Percentiles rank a stretch among this genome's conserved stretches.
Conservation (phyloP, 2,329 filamentous ascomycete species). For the Hymenoscyphus scutula region DNA sequence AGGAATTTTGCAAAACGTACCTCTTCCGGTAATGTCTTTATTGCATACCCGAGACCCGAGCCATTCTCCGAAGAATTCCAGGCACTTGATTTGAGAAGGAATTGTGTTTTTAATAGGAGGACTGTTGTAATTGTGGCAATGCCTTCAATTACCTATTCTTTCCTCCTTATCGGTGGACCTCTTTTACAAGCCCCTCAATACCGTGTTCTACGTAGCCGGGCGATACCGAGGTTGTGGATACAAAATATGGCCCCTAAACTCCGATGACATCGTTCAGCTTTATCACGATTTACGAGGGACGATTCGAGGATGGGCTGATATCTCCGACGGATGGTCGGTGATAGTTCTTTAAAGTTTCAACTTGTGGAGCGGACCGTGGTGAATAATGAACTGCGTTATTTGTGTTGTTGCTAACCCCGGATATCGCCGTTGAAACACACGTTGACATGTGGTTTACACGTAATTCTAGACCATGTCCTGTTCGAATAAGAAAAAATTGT, state of each 20-base stretch:
- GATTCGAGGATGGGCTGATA: neutral
- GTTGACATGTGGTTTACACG: too few species aligned
- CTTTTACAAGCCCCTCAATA: neutral
- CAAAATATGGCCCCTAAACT: neutral
- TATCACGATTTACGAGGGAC: neutral
- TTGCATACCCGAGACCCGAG: neutral
- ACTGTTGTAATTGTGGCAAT: neutral
- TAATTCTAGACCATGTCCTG: too few species aligned
- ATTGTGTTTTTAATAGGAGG: neutral
- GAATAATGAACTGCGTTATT: too few species aligned
- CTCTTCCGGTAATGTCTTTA: neutral
- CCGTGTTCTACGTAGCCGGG: neutral
- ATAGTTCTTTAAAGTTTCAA: neutral
- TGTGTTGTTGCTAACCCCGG: too few species aligned
- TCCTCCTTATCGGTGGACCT: neutral
- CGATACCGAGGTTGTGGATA: neutral
- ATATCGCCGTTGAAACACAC: too few species aligned
- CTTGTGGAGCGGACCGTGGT: neutral
- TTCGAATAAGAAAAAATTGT: too few species aligned
- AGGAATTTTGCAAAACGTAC: neutral
- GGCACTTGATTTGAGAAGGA: neutral
- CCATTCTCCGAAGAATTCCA: neutral
- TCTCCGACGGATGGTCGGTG: neutral
- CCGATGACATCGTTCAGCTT: neutral
- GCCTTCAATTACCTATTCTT: neutral